These are phyloP conservation scores for Suhomyces vadensis DNA, from an alignment of 805 yeast species.

Conservation along the genomic window DNA sequence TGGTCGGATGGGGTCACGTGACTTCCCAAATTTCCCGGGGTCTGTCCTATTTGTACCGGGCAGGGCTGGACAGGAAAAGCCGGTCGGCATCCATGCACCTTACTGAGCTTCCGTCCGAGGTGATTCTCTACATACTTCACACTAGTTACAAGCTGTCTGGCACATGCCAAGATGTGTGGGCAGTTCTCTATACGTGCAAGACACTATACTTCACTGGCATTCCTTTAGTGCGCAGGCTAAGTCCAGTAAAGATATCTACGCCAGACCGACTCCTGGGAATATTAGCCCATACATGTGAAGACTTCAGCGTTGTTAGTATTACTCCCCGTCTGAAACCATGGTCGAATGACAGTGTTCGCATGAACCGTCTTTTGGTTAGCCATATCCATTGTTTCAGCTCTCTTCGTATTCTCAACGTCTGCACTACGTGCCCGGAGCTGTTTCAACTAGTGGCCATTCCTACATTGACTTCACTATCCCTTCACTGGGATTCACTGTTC, in stretches of 20 bases:
- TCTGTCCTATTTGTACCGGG: too few species aligned
- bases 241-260: not conserved
- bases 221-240: not conserved
- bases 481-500: not conserved
- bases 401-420: not conserved
- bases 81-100: too few species aligned
- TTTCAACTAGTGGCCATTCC: not conserved
- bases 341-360: not conserved
- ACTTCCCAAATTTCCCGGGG: not conserved
- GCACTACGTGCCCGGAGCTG: not conserved
- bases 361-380: not conserved
- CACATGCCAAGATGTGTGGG: not conserved
- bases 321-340: too few species aligned
- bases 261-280: not conserved
- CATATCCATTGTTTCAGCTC: not conserved
- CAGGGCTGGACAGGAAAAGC: not conserved
- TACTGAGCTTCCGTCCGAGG: not conserved
- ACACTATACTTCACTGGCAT: constrained; percentile 1
- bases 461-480: not conserved
- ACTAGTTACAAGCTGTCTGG: not conserved
- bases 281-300: not conserved
- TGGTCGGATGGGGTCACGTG: not conserved
- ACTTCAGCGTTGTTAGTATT: too few species aligned
- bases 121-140: not conserved
- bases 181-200: constrained; percentile 3